Conservation (phyloP, 768 basidiomycete genomes). For the Lactifluus hygrophoroides region DNA sequence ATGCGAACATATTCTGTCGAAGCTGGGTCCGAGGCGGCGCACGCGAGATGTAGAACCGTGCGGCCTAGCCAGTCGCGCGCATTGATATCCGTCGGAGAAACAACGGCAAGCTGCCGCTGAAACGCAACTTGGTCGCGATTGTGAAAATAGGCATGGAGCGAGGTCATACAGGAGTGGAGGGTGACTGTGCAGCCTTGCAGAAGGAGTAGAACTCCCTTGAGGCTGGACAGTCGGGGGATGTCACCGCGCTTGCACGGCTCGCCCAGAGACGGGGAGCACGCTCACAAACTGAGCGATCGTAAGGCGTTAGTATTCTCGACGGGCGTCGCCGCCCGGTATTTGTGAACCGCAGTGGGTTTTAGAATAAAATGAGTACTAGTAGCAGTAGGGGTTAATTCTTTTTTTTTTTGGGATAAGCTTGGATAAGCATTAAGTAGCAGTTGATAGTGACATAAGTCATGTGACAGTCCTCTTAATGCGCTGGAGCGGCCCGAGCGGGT, state of each 20-base stretch:
- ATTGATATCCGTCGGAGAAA: slow-evolving; percentile 48
- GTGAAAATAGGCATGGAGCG: slow-evolving; percentile 70
- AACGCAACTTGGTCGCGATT: slow-evolving; percentile 69
- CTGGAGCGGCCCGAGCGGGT: too few relatives aligned
- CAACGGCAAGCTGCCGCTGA: slow-evolving; percentile 49
- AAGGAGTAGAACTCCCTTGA: slow-evolving; percentile 1
- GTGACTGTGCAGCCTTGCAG: background rate
- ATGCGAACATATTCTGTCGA: slow-evolving; percentile 70
- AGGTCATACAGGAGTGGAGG: slow-evolving; percentile 48
- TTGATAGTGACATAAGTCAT: too few relatives aligned
- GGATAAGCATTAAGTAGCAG: too few relatives aligned
- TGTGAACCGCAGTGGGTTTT: too few relatives aligned
- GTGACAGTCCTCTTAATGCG: too few relatives aligned
- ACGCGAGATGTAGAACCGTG: slow-evolving; percentile 78
- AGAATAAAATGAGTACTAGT: too few relatives aligned
- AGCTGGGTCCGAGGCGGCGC: slow-evolving; percentile 37
- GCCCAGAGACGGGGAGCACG: too few relatives aligned
- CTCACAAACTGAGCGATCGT: background rate
- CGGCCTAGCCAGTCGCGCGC: slow-evolving; percentile 62
- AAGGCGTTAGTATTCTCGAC: background rate
- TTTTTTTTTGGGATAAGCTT: too few relatives aligned
- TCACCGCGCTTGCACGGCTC: background rate
- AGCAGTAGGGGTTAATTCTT: too few relatives aligned
- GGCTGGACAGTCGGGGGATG: background rate
- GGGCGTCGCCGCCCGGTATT: background rate